Percentiles rank a stretch among this genome's conserved stretches.
phyloP scores from a whole-genome alignment of 208 protist genomes.

The Wallacemonas sp. region DNA sequence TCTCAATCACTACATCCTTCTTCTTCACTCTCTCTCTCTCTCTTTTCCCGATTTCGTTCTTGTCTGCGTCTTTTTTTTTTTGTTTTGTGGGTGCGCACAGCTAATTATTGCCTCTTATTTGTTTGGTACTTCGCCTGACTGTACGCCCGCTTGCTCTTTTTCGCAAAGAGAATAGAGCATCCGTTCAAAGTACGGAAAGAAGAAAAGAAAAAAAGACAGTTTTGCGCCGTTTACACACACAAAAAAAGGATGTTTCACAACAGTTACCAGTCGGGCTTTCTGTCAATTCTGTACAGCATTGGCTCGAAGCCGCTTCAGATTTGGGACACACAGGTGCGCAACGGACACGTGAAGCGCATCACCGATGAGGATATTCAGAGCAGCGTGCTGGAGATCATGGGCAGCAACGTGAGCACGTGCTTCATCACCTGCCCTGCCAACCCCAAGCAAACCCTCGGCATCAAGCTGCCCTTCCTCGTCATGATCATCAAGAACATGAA shows the following conservation, averaged over 20 bases:
- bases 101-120: too few species aligned
- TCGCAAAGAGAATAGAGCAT: background rate
- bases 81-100: too few species aligned
- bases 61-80: too few species aligned
- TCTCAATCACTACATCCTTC: too few species aligned
- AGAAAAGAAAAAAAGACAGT: background rate
- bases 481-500: constrained; percentile 99
- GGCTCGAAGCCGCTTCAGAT: constrained; percentile 98
- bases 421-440: constrained; percentile 98
- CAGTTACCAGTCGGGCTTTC: constrained; percentile 98
- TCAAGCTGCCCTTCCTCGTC: constrained; percentile 99
- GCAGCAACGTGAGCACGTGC: constrained; percentile 97
- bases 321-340: constrained; percentile 97
- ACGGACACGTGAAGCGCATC: constrained; percentile 99
- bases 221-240: too few species aligned
- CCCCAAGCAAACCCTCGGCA: constrained; percentile 97
- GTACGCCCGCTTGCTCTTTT: background rate
- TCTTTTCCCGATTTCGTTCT: background rate
- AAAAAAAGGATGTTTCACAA: constrained; percentile 97
- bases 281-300: constrained; percentile 99
- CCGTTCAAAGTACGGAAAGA: background rate
- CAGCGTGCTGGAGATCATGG: constrained; percentile 98
- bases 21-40: too few species aligned
- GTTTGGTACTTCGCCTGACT: too few species aligned
- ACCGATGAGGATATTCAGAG: constrained; percentile 99